Conservation (phyloP, 2,329 filamentous ascomycete genomes). For the Talaromyces atroroseus region DNA sequence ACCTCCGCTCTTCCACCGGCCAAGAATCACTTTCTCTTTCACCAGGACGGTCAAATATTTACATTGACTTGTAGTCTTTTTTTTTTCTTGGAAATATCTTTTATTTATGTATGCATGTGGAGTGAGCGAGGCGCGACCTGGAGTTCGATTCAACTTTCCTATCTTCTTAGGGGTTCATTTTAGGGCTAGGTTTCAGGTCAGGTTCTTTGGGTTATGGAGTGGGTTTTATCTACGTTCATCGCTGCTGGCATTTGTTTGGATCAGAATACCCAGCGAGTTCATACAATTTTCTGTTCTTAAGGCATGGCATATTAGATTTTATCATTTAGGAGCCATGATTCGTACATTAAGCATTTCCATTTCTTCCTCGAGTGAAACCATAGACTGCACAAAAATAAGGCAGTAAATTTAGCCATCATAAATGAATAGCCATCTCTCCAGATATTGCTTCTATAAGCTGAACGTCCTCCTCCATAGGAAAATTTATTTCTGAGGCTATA, state of each 20-base stretch:
- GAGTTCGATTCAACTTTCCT: not conserved
- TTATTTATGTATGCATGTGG: not conserved
- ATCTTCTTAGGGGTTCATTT: not conserved
- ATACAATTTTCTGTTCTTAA: not conserved
- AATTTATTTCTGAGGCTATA: not conserved
- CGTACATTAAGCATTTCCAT: not conserved
- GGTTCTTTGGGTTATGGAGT: not conserved
- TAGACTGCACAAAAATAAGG: too few relatives aligned
- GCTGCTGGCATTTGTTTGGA: not conserved
- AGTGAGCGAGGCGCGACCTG: not conserved
- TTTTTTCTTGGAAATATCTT: not conserved
- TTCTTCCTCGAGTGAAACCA: too few relatives aligned
- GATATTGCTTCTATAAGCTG: not conserved
- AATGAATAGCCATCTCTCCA: not conserved
- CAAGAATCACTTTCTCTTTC: slow-evolving; percentile 11
- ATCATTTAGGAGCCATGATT: not conserved
- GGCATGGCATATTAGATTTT: not conserved
- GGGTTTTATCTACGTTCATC: not conserved
- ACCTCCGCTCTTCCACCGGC: slow-evolving; percentile 6
- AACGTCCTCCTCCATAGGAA: not conserved
- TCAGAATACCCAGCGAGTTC: not conserved
- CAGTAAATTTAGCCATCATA: not conserved
- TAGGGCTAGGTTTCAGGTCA: too few relatives aligned
- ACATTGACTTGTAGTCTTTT: slow-evolving; percentile 8
- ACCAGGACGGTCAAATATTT: slow-evolving; percentile 6